A percentile compares a stretch with the other conserved stretches of the same genome.
Conservation (phyloP, 352 stramenopile species). For the Pythium phragmitis region DNA sequence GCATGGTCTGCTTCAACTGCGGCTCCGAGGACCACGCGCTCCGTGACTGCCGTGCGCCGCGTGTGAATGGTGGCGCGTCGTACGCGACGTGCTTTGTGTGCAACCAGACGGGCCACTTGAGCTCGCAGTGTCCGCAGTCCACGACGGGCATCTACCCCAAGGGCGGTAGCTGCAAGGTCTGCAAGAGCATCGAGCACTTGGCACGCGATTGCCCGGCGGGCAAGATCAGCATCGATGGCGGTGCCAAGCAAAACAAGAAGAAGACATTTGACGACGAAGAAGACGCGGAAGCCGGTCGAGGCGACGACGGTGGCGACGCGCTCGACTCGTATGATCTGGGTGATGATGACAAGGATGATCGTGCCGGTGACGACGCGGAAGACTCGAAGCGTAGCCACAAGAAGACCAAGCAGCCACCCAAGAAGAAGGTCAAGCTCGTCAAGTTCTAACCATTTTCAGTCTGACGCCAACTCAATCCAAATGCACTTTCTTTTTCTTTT, state of each 20-base stretch:
- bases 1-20: slow-evolving; percentile 88
- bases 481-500: not conserved
- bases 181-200: slow-evolving; percentile 80
- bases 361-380: slow-evolving; percentile 31
- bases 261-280: slow-evolving; percentile 71
- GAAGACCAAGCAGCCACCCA: slow-evolving; percentile 22
- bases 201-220: slow-evolving; percentile 77
- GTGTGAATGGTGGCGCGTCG: slow-evolving; percentile 57
- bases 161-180: slow-evolving; percentile 88
- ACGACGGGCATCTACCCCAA: slow-evolving; percentile 88
- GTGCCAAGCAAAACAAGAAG: slow-evolving; percentile 76
- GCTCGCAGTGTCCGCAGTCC: slow-evolving; percentile 83
- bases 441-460: slow-evolving; percentile 22
- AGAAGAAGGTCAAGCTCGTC: slow-evolving; percentile 22
- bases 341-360: slow-evolving; percentile 34
- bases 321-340: slow-evolving; percentile 46
- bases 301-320: slow-evolving; percentile 42
- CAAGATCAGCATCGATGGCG: slow-evolving; percentile 66
- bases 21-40: slow-evolving; percentile 67
- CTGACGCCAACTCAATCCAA: slow-evolving; percentile 23
- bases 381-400: slow-evolving; percentile 16
- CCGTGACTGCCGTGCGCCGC: slow-evolving; percentile 65
- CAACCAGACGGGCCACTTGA: slow-evolving; percentile 83
- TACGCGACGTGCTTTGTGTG: slow-evolving; percentile 90
- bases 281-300: slow-evolving; percentile 62